Evolutionary conservation across 768 basidiomycete species (phyloP), one percentile per base, ranked within the genome.

Genomic region (Suillus lakei): DNA sequence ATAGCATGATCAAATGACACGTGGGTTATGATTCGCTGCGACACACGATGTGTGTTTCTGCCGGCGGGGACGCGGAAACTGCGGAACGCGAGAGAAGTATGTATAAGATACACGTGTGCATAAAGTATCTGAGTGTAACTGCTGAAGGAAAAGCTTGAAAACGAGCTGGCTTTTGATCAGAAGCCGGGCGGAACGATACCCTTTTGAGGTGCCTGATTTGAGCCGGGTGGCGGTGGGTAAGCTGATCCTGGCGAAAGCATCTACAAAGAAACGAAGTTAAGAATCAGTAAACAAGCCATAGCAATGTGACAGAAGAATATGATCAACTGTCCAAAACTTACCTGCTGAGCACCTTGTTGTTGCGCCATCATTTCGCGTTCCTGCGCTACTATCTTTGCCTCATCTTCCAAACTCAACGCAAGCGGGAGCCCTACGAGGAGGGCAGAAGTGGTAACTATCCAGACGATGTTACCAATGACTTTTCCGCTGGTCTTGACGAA

Each of bases 301-400:
- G 55, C 65, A 39, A 53, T 30, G 54, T 34, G 30, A 18, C 32
- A 41, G 43, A 26, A 51, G 4, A 59, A 56, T 55, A 30, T 48
- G 58, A 69, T 68, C 16, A 58, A 34, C 32, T 34, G 54, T 55
- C 32, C 21, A 36, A 30, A 59, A 84, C 84, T 65, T 64, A 93
- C 95, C 87, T 93, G 92, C 77, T 95, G 93, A 15, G 91, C 91
- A 51, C 96, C 96, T 77, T 94, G 91, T 76, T 96, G 94, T 77
- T 97, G 96, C 61, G 93, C 93, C 67, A 93, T 81, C 86, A 94
- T 87, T 79, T 98, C 96, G 80, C 92, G 90, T 79, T 99, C 98
- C 80, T 98, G 96, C 55, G 91, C 89, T 13, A 95, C 91, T 64
- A 97, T 86, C 80, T 96, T 95, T 62, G 93, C 91, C 82, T 99